A percentile compares a stretch with the other conserved stretches of the same genome.
Evolutionary conservation across 352 stramenopile species (phyloP).

Genomic region (Phytophthora ohioensis): DNA sequence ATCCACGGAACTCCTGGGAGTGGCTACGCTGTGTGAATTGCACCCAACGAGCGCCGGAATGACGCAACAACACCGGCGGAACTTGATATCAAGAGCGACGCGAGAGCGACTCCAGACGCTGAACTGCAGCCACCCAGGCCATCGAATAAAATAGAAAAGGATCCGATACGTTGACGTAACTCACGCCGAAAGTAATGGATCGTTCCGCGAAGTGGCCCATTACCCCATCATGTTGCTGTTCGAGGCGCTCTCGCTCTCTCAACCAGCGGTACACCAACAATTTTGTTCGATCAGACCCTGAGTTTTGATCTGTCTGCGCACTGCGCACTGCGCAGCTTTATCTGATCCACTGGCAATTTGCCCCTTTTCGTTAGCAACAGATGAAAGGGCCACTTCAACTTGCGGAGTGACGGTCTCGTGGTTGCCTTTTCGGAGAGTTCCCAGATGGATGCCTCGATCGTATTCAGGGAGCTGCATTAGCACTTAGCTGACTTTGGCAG

Average conservation of each 20-base stretch:
- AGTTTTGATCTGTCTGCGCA: slow-evolving; percentile 2
- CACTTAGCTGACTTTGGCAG: too few species aligned
- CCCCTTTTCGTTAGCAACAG: neutral
- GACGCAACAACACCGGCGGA: neutral
- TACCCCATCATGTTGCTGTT: neutral
- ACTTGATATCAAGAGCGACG: neutral
- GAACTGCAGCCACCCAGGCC: neutral
- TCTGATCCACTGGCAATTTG: neutral
- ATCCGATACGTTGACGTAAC: neutral
- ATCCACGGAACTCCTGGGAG: slow-evolving; percentile 4
- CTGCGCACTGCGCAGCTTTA: slow-evolving; percentile 1
- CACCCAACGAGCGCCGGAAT: slow-evolving; percentile 20
- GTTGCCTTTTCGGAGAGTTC: neutral
- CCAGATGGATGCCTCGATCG: neutral
- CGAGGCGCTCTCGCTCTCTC: neutral
- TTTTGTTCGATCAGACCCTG: neutral
- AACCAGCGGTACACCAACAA: neutral
- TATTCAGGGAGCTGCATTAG: too few species aligned
- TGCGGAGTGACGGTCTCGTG: neutral
- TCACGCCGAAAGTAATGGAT: neutral
- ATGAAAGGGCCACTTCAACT: neutral
- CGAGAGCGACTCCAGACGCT: neutral
- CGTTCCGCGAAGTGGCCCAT: neutral
- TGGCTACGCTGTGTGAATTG: slow-evolving; percentile 14
- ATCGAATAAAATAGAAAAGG: neutral